Evolutionary conservation across 2,329 filamentous ascomycete species (phyloP), one percentile per base, ranked within the genome.

Genomic region (Botrytis cinerea): DNA sequence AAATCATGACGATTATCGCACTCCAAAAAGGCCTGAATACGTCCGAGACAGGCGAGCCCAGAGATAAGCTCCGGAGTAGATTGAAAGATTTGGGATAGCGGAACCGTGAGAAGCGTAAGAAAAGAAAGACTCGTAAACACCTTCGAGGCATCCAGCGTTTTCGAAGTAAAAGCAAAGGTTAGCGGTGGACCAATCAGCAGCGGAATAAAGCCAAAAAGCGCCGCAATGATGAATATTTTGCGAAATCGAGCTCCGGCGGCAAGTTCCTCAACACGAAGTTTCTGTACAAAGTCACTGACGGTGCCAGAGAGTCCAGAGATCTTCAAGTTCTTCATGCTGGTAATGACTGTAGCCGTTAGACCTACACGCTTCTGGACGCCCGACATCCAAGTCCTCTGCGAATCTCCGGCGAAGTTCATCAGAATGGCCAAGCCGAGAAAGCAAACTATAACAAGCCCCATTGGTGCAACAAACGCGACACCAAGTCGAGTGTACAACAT

Each of bases 401-500:
- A 70, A 46, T 73, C 48, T 12, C 75, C 75, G 63, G 68, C 73
- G 54, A 75, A 75, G 10, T 59, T 71, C 25, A 72, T 74, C 28
- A 75, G 61, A 48, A 79, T 70, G 1, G 32, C 76, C 40, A 80
- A 71, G 22, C 73, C 73, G 25, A 74, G 43, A 54, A 78, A 80
- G 75, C 78, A 84, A 77, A 82, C 75, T 35, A 85, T 74, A 40
- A 82, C 81, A 20, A 86, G 81, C 16, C 80, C 81, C 12, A 85
- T 81, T n/a, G 85, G 85, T 22, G 83, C 83, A 18, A 83, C 79
- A 72, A 74, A 74, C n/a, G 59, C 64, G 20, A 64, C 32, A 25
- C 75, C 72, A 64, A 84, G 74, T 35, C 46, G 28, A 32, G 40
- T 68, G 22, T 72, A 57, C 0, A 84, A 73, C 9, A 84, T 73